Evolutionary conservation across 768 basidiomycete species (phyloP), one percentile per base, ranked within the genome.

Genomic region (Inosperma sp.): DNA sequence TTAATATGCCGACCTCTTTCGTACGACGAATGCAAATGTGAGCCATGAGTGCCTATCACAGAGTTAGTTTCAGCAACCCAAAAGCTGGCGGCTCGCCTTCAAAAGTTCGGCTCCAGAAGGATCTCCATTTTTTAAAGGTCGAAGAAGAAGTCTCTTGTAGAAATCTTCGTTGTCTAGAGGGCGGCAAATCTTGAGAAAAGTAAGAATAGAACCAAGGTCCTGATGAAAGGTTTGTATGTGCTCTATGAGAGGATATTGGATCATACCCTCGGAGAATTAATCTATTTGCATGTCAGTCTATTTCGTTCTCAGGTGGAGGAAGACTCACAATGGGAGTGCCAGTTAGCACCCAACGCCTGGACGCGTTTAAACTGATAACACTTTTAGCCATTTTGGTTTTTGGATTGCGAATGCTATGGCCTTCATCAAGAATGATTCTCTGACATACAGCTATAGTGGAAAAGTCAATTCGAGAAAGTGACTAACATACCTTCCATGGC

Each of bases 341-440:
- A 22, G 82, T 82, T 46, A 90, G 69, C 4, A 82, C 78, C 89
- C 89, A 92, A 39, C 89, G 83, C 53, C 84, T 79, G 57, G 92
- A 78, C 0, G 84, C 86, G 14, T 68, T 67, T 19, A 92, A 69
- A 14, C 65, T 79, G 51, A 74, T 82, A 2, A 83, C 81, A 0
- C 87, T 84, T 57, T 76, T 72, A 7, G 88, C 77, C 79, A 88
- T 89, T 71, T 93, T 90, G 0, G 93, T 91, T 65, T 77, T 86
- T 2, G 88, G 80, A 63, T 95, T 96, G 45, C 91, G 82, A 55
- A 96, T 85, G 21, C 63, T 83, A 61, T 96, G 93, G 0, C 90
- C 93, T 68, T 96, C 93, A 56, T 96, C 93, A 4, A 94, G 71
- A 17, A 95, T 80, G 34, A 94, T 64, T 51, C 93, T 75, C 83